phyloP scores from a whole-genome alignment of 1,284 basidiomycete species.

The Lignosus rhinocerotis region DNA sequence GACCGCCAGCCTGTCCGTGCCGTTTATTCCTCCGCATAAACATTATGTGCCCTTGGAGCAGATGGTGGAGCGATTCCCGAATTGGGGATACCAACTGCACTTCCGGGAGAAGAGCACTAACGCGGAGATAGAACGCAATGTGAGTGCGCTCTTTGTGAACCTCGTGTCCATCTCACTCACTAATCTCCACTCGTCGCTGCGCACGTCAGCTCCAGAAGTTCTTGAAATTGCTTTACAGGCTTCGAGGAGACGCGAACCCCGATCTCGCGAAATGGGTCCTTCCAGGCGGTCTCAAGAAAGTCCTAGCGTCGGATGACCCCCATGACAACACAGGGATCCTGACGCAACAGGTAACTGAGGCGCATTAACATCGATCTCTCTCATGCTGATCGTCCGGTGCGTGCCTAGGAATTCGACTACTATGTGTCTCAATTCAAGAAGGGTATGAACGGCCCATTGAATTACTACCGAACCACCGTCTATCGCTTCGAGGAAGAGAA shows the following conservation, averaged over 20 bases:
- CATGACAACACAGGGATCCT: slow-evolving; percentile 8
- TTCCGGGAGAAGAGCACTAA: slow-evolving; percentile 53
- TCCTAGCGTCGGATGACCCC: slow-evolving; percentile 3
- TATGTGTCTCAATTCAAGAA: slow-evolving; percentile 46
- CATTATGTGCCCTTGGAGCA: slow-evolving; percentile 51
- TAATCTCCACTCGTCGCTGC: not conserved
- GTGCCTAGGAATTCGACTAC: slow-evolving; percentile 51
- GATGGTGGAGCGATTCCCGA: slow-evolving; percentile 50
- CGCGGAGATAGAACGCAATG: slow-evolving; percentile 45
- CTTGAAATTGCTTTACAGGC: slow-evolving; percentile 16
- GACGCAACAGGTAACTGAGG: slow-evolving; percentile 16
- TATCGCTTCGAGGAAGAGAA: slow-evolving; percentile 63
- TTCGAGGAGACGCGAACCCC: not conserved
- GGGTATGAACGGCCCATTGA: slow-evolving; percentile 67
- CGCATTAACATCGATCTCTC: not conserved
- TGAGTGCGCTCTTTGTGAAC: not conserved
- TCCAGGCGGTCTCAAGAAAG: slow-evolving; percentile 10
- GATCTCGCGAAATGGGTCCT: slow-evolving; percentile 14
- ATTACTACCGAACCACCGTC: slow-evolving; percentile 66
- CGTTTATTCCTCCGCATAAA: slow-evolving; percentile 56
- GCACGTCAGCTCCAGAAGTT: slow-evolving; percentile 16
- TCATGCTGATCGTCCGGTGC: not conserved
- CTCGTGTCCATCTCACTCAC: slow-evolving; percentile 6
- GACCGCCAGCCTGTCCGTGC: slow-evolving; percentile 53
- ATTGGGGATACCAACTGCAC: slow-evolving; percentile 64